phyloP scores from a whole-genome alignment of 257 asterid genomes.

The Thymus quinquecostatus region DNA sequence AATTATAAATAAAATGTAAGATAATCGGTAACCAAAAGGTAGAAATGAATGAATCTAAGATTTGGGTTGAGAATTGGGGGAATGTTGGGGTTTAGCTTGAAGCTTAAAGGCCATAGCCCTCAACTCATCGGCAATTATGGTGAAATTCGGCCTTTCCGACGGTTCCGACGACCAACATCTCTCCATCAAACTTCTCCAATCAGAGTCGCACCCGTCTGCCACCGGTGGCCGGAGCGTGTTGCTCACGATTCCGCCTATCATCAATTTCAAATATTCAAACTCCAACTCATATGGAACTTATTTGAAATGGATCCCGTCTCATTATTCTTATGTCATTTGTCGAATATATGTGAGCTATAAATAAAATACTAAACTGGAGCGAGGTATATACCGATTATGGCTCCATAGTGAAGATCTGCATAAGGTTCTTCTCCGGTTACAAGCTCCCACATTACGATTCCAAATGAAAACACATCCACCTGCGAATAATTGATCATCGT shows the following conservation, averaged over 20 bases:
- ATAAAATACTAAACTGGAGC: no score
- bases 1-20: no score
- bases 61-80: conserved; percentile 51
- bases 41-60: no score
- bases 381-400: conserved; percentile 67
- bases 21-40: no score
- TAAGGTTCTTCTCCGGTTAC: conserved; percentile 97
- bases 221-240: conserved; percentile 88
- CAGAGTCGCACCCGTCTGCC: conserved; percentile 76
- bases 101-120: conserved; percentile 75
- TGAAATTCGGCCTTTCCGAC: conserved; percentile 80
- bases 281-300: no score
- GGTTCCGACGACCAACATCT: conserved; percentile 95
- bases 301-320: no score
- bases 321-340: no score
- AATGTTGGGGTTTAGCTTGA: conserved; percentile 56
- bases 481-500: conserved; percentile 8
- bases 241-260: conserved; percentile 90
- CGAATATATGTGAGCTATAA: no score
- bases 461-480: conserved; percentile 96
- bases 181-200: conserved; percentile 88
- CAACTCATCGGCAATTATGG: conserved; percentile 71
- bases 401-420: conserved; percentile 93
- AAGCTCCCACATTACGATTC: conserved; percentile 98
- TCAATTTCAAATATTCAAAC: no score